phyloP scores from a whole-genome alignment of 2,329 filamentous ascomycete genomes.

The Blumeria hordei region DNA sequence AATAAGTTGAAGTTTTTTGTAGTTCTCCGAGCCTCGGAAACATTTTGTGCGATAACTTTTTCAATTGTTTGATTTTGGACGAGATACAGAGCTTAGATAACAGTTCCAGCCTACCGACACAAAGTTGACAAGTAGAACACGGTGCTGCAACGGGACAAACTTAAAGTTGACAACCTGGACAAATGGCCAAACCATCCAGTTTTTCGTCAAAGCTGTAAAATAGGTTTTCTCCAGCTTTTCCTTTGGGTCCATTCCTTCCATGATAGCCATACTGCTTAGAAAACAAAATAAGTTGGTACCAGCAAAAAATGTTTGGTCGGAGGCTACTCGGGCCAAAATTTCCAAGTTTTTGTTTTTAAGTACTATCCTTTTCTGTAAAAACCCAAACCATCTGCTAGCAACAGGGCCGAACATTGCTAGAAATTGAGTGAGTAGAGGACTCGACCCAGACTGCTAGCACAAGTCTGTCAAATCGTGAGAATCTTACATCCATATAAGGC shows the following conservation, averaged over 20 bases:
- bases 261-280: slow-evolving; percentile 40
- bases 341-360: slow-evolving; percentile 30
- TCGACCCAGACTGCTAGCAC: background rate
- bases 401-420: slow-evolving; percentile 43
- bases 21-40: too few species aligned
- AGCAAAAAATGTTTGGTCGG: slow-evolving; percentile 43
- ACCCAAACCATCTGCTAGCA: slow-evolving; percentile 45
- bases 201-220: slow-evolving; percentile 35
- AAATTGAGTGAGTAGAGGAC: background rate
- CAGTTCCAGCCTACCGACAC: slow-evolving; percentile 33
- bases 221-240: slow-evolving; percentile 38
- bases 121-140: slow-evolving; percentile 48
- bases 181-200: slow-evolving; percentile 45
- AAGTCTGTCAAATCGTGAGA: background rate
- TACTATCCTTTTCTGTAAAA: slow-evolving; percentile 38
- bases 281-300: slow-evolving; percentile 39
- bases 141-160: slow-evolving; percentile 40
- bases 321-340: slow-evolving; percentile 35
- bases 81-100: slow-evolving; percentile 16
- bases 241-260: slow-evolving; percentile 33
- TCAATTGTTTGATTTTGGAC: slow-evolving; percentile 5
- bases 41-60: background rate
- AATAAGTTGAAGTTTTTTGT: too few species aligned
- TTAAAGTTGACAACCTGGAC: slow-evolving; percentile 49
- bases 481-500: slow-evolving; percentile 46